Evolutionary conservation across 2,329 filamentous ascomycete genomes (phyloP).

Genomic region (Hypomyces rosellus): DNA sequence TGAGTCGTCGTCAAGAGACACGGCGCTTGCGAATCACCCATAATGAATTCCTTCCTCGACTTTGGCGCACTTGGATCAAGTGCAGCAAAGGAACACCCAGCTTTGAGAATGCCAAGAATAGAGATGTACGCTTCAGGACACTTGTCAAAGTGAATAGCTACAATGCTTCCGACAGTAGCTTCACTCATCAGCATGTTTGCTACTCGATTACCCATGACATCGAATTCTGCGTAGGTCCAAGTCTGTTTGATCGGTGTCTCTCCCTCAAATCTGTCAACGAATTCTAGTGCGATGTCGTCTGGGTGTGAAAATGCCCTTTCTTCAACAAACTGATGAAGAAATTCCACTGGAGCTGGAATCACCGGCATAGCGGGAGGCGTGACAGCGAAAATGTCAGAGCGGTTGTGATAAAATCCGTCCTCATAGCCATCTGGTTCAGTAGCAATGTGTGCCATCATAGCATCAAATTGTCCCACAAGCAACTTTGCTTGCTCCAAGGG

Average conservation of each 20-base stretch:
- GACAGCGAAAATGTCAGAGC: slow-evolving; percentile 52
- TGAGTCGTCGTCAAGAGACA: slow-evolving; percentile 52
- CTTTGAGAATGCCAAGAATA: slow-evolving; percentile 75
- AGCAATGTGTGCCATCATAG: slow-evolving; percentile 54
- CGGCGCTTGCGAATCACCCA: slow-evolving; percentile 63
- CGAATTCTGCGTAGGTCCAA: slow-evolving; percentile 72
- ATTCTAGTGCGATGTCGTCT: slow-evolving; percentile 64
- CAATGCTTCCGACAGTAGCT: slow-evolving; percentile 51
- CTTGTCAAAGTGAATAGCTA: slow-evolving; percentile 79
- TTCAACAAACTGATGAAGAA: slow-evolving; percentile 78
- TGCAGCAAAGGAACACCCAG: slow-evolving; percentile 74
- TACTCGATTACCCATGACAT: slow-evolving; percentile 65
- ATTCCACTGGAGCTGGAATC: slow-evolving; percentile 50
- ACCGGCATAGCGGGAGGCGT: slow-evolving; percentile 52
- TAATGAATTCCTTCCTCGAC: slow-evolving; percentile 70
- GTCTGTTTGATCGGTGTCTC: slow-evolving; percentile 37
- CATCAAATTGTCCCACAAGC: slow-evolving; percentile 67
- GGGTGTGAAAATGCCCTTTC: slow-evolving; percentile 49
- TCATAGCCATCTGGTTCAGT: slow-evolving; percentile 37
- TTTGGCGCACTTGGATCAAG: slow-evolving; percentile 69
- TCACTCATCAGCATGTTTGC: slow-evolving; percentile 55
- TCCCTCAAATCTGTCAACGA: slow-evolving; percentile 52
- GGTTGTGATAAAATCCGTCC: slow-evolving; percentile 28
- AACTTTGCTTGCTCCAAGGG: slow-evolving; percentile 61
- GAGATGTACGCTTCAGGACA: slow-evolving; percentile 78